These are phyloP conservation scores for Talaromyces sp. DNA, from an alignment of 2,329 filamentous ascomycete species.

Conservation along the genomic window DNA sequence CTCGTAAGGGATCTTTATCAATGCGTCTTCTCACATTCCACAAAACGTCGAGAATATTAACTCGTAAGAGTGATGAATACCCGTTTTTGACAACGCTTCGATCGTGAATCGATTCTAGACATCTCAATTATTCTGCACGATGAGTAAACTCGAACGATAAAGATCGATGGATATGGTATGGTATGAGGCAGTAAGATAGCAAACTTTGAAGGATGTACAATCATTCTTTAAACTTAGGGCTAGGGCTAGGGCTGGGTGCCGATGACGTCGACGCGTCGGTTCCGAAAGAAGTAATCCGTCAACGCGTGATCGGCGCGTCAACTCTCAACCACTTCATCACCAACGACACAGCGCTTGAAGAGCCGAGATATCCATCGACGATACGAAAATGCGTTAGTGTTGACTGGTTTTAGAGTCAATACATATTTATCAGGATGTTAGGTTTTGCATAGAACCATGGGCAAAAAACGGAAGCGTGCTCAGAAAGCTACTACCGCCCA, in stretches of 20 bases:
- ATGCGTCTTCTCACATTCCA: not conserved
- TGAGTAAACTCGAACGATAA: not conserved
- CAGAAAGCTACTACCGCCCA: constrained; percentile 22
- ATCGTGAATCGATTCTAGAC: not conserved
- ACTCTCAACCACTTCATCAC: not conserved
- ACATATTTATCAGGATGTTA: not conserved
- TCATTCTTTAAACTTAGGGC: not conserved
- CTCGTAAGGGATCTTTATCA: not conserved
- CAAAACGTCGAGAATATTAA: not conserved
- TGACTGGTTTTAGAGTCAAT: not conserved
- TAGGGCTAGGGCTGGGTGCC: not conserved
- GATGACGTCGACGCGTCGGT: not conserved
- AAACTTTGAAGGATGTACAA: not conserved
- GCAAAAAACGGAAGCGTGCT: constrained; percentile 44
- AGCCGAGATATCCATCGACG: not conserved
- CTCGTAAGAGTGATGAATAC: not conserved
- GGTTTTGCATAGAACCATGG: constrained; percentile 28
- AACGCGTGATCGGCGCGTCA: not conserved
- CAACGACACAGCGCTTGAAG: not conserved
- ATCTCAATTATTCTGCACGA: not conserved
- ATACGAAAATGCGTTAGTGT: not conserved
- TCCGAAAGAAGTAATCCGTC: not conserved
- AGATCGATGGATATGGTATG: not conserved
- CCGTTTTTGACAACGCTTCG: not conserved
- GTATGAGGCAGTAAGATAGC: not conserved